A percentile compares a stretch with the other conserved stretches of the same genome.
These are phyloP conservation scores for Bothriochloa decipiens DNA, from an alignment of 176 grass and related monocot genomes.

Conservation along the genomic window DNA sequence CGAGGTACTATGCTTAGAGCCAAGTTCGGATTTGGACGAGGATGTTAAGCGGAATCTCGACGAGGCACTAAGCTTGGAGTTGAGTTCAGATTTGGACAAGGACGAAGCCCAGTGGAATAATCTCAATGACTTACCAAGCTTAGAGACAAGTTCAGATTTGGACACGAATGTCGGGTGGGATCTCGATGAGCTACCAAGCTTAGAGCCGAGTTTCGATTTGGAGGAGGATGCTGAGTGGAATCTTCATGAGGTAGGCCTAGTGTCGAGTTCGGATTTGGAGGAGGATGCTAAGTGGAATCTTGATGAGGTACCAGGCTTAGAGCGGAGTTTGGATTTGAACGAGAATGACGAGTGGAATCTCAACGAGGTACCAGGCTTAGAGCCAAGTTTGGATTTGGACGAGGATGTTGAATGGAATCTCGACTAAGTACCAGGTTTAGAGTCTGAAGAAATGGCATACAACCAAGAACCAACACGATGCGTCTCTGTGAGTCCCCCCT, in stretches of 20 bases:
- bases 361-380: neutral
- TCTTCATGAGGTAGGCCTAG: neutral
- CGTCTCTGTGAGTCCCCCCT: neutral
- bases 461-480: neutral
- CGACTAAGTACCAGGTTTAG: neutral
- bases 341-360: neutral
- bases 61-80: too few relatives aligned
- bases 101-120: too few relatives aligned
- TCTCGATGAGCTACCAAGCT: neutral
- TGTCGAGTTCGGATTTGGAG: neutral
- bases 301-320: neutral
- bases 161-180: neutral
- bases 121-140: too few relatives aligned
- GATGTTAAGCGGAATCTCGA: too few relatives aligned
- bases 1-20: too few relatives aligned
- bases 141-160: neutral
- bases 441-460: neutral
- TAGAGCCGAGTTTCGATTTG: neutral
- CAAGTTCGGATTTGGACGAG: too few relatives aligned
- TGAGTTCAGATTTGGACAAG: too few relatives aligned
- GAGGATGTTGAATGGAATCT: neutral
- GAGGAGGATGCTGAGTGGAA: neutral
- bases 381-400: neutral
- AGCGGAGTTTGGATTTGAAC: neutral
- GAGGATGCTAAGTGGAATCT: neutral